phyloP scores from a whole-genome alignment of 768 basidiomycete species.

The Trametopsis cervina region DNA sequence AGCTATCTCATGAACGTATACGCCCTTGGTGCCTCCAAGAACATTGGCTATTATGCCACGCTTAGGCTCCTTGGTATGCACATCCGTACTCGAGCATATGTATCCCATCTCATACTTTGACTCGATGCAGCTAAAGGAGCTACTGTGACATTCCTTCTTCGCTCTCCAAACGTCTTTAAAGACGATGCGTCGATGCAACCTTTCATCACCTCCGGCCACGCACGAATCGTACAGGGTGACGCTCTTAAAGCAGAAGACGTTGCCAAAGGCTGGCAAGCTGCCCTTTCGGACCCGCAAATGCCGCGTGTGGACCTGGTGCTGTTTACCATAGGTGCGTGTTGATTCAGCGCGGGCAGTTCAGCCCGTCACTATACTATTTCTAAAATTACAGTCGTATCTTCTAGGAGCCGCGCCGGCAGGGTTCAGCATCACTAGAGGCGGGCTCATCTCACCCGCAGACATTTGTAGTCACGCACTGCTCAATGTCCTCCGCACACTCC shows the following conservation, averaged over 20 bases:
- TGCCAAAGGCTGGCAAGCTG: slow-evolving; percentile 39
- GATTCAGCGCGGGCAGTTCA: neutral
- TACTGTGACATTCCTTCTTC: slow-evolving; percentile 58
- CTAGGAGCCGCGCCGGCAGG: slow-evolving; percentile 6
- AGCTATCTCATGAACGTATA: slow-evolving; percentile 24
- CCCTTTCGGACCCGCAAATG: slow-evolving; percentile 8
- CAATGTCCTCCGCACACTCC: slow-evolving; percentile 50
- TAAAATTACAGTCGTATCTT: slow-evolving; percentile 28
- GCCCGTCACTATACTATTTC: slow-evolving; percentile 2
- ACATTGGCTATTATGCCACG: slow-evolving; percentile 31
- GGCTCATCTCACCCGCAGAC: slow-evolving; percentile 42
- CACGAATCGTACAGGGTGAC: slow-evolving; percentile 52
- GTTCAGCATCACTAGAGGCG: slow-evolving; percentile 30
- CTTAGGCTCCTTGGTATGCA: slow-evolving; percentile 26
- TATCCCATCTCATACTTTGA: neutral
- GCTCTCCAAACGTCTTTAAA: slow-evolving; percentile 46
- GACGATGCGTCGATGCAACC: slow-evolving; percentile 43
- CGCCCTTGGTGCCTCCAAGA: slow-evolving; percentile 32
- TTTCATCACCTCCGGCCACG: slow-evolving; percentile 44
- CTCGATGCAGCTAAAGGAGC: slow-evolving; percentile 42
- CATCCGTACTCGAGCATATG: no score
- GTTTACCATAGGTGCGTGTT: slow-evolving; percentile 51
- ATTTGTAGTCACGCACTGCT: slow-evolving; percentile 52
- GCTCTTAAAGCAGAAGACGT: slow-evolving; percentile 48
- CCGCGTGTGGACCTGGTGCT: slow-evolving; percentile 45